Conservation (phyloP, 2,329 filamentous ascomycete species). For the Xylaria sp. region DNA sequence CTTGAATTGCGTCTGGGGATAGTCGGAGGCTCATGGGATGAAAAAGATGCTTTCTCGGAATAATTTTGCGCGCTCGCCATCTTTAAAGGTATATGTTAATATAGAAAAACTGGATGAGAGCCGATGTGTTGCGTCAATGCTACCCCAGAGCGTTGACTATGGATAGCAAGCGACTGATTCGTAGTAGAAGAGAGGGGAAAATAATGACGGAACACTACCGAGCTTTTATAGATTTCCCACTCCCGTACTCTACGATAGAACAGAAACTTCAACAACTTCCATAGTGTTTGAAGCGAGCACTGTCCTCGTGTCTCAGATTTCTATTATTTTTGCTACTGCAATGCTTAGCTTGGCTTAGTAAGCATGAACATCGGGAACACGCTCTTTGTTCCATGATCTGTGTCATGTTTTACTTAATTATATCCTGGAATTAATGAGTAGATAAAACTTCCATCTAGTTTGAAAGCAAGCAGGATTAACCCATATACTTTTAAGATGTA, state of each 20-base stretch:
- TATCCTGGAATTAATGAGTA: no score
- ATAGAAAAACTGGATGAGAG: not conserved
- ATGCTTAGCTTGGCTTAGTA: no score
- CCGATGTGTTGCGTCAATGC: not conserved
- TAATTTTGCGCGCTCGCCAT: not conserved
- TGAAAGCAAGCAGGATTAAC: no score
- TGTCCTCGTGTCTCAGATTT: not conserved
- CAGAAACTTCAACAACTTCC: not conserved
- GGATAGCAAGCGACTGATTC: not conserved
- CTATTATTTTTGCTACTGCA: not conserved
- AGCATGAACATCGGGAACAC: not conserved
- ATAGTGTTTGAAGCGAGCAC: not conserved
- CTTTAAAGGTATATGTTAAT: not conserved
- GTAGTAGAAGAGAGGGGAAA: not conserved
- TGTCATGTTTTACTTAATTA: no score
- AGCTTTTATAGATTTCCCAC: not conserved
- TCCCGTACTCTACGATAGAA: not conserved
- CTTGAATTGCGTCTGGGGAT: not conserved
- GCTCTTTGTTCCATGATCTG: conserved; percentile 18
- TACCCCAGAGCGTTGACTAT: not conserved
- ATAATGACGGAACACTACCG: not conserved
- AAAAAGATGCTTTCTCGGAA: not conserved
- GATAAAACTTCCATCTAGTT: no score
- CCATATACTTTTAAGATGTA: no score
- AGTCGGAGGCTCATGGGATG: not conserved